These are phyloP conservation scores for Craspedostauros australis DNA, from an alignment of 108 stramenopile genomes.

Conservation along the genomic window DNA sequence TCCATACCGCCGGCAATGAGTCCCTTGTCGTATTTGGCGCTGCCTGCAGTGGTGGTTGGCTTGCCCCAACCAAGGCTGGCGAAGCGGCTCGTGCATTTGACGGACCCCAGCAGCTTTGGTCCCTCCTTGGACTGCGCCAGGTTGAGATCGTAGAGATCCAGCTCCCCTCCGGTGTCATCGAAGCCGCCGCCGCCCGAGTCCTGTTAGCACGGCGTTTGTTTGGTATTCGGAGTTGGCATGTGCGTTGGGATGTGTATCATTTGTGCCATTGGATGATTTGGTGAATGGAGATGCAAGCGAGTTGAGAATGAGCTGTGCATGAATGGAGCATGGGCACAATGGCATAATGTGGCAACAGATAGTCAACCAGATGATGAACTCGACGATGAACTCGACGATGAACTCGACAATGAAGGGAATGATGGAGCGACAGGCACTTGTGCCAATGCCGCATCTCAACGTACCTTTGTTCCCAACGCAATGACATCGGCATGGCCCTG, in stretches of 20 bases:
- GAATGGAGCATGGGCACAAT: neutral
- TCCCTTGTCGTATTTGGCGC: conserved; percentile 46
- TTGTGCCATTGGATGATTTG: no score
- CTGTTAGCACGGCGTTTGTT: conserved; percentile 14
- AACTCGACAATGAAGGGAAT: no score
- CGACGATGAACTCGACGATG: no score
- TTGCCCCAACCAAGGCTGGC: conserved; percentile 52
- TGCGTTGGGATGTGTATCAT: no score
- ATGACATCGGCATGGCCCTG: conserved; percentile 52
- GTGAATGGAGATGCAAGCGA: no score
- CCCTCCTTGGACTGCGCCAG: conserved; percentile 8
- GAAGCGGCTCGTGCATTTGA: conserved; percentile 75
- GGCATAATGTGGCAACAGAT: neutral
- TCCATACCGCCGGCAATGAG: conserved; percentile 94
- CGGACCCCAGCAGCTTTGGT: conserved; percentile 54
- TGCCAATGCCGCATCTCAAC: conserved; percentile 3
- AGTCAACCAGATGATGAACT: neutral
- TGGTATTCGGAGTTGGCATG: no score
- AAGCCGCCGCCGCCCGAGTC: conserved; percentile 68
- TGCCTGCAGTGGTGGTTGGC: conserved; percentile 2
- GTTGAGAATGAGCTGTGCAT: no score
- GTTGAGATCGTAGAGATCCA: conserved; percentile 82
- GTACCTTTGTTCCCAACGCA: conserved; percentile 73
- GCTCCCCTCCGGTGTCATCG: conserved; percentile 92
- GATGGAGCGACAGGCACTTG: neutral